Conservation (phyloP, 352 stramenopile genomes). For the Thraustochytrium striatum region DNA sequence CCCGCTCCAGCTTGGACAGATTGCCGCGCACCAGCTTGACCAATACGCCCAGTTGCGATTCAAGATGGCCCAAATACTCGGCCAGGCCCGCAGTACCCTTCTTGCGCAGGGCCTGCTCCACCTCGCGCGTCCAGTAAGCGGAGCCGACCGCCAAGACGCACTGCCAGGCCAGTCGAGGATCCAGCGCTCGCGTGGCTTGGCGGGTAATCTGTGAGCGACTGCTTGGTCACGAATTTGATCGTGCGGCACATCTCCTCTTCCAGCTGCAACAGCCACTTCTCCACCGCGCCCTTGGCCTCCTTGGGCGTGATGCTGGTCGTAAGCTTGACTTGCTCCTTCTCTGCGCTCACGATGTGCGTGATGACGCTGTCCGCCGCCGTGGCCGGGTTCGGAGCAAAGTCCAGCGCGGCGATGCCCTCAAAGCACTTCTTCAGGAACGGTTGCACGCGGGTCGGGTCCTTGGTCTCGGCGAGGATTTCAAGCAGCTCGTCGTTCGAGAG, state of each 20-base stretch:
- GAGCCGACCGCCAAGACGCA: constrained; percentile 96
- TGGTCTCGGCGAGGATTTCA: constrained; percentile 98
- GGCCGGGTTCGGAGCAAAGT: constrained; percentile 80
- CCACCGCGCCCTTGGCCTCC: constrained; percentile 28
- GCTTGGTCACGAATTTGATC: constrained; percentile 74
- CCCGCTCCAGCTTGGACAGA: constrained; percentile 67
- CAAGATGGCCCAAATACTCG: constrained; percentile 81
- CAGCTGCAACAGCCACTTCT: constrained; percentile 57
- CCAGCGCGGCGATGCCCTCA: constrained; percentile 98
- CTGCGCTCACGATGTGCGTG: constrained; percentile 34
- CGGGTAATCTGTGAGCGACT: constrained; percentile 79
- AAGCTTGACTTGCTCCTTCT: constrained; percentile 59
- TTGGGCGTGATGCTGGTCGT: constrained; percentile 56
- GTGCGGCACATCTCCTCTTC: constrained; percentile 84
- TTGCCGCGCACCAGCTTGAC: constrained; percentile 64
- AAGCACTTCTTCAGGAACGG: constrained; percentile 88
- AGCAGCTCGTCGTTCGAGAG: constrained; percentile 99
- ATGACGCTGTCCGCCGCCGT: constrained; percentile 56
- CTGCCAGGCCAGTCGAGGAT: constrained; percentile 94
- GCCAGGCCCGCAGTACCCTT: constrained; percentile 55
- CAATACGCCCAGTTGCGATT: constrained; percentile 89
- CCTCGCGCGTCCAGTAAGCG: constrained; percentile 88
- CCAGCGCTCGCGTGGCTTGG: constrained; percentile 87
- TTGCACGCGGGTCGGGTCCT: constrained; percentile 94
- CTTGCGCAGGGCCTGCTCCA: constrained; percentile 53